Base-by-base conservation (phyloP, 768 basidiomycete genomes). In the Trametes coccinea region DNA sequence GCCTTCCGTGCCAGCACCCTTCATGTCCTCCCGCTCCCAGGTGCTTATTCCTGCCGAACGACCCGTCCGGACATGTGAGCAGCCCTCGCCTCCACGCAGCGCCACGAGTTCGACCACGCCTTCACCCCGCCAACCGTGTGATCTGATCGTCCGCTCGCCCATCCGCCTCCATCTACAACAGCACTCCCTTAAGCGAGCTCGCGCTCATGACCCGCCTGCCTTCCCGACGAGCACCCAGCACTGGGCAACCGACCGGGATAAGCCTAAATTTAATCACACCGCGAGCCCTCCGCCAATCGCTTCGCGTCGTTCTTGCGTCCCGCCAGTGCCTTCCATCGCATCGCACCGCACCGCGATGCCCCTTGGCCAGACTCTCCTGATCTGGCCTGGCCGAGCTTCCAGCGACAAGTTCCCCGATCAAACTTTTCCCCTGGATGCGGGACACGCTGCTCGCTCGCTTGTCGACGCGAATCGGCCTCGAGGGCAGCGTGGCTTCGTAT, bases 201-300 rank as follows among this genome's bases (percentile, higher is more conserved):
- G 22, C 22, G 22, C 22, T 22, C 22, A 22, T 22, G 22, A 22
- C 22, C 22, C 22, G 22, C 22, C 48, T 31, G 30, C 30, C 27
- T 16, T 13, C 30, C 14, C 30, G 17, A 49, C 14, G 7, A 30
- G 14, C 48, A 10, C 27, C 17, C n/a, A 14, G 29, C 13, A 31
- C 30, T 14, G 29, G 47, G 22, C 22, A 9, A 4, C 29, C 11
- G 47, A 16, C 29, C 47, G 48, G 51, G 37, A 46, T 43, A 60
- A 47, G 51, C 51, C 51, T 52, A 56, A 56, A 48, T 56, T 48
- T 41, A 49, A 48, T 56, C 56, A 48, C 56, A 2, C 37, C 51
- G 51, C 51, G 37, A 53, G 39, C 55, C 33, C n/a, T 17, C 46
- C 55, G 55, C 55, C 55, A 47, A 48, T 48, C 53, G 53, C 43